Conservation (phyloP, 768 basidiomycete species). For the Russula sp. region DNA sequence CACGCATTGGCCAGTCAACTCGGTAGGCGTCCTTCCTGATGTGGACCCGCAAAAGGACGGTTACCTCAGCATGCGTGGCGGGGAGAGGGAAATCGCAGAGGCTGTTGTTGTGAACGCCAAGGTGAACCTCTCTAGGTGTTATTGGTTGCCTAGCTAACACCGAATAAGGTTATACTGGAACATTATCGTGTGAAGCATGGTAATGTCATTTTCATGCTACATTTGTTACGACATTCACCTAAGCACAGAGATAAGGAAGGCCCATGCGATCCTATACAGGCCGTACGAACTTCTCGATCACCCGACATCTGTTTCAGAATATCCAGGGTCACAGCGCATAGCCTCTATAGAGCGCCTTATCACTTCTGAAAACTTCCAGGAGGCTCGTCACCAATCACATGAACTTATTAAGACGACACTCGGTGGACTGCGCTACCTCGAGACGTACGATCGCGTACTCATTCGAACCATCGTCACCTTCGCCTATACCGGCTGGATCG, state of each 20-base stretch:
- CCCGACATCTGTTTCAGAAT: conserved; percentile 31
- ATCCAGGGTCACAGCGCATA: conserved; percentile 41
- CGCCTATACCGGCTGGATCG: conserved; percentile 78
- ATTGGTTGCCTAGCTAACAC: background rate
- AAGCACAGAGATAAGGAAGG: conserved; percentile 56
- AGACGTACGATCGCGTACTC: conserved; percentile 71
- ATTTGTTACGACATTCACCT: background rate
- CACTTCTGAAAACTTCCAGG: conserved; percentile 41
- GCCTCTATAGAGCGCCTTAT: conserved; percentile 49
- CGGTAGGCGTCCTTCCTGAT: conserved; percentile 78
- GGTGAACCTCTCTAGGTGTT: conserved; percentile 35
- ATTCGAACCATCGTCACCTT: conserved; percentile 65
- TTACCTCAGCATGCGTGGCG: conserved; percentile 48
- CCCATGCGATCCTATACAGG: conserved; percentile 57
- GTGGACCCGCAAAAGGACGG: conserved; percentile 59
- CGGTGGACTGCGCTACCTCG: conserved; percentile 69
- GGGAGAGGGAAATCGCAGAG: conserved; percentile 50
- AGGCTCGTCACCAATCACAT: conserved; percentile 49
- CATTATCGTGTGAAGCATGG: conserved; percentile 78
- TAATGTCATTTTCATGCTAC: conserved; percentile 35
- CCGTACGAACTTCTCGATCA: conserved; percentile 54
- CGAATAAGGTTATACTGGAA: conserved; percentile 59
- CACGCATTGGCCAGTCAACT: conserved; percentile 74
- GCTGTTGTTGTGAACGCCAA: conserved; percentile 64
- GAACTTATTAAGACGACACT: conserved; percentile 54